Base-by-base conservation (phyloP, 2,329 filamentous ascomycete genomes). In the Neodidymelliopsis sp. region DNA sequence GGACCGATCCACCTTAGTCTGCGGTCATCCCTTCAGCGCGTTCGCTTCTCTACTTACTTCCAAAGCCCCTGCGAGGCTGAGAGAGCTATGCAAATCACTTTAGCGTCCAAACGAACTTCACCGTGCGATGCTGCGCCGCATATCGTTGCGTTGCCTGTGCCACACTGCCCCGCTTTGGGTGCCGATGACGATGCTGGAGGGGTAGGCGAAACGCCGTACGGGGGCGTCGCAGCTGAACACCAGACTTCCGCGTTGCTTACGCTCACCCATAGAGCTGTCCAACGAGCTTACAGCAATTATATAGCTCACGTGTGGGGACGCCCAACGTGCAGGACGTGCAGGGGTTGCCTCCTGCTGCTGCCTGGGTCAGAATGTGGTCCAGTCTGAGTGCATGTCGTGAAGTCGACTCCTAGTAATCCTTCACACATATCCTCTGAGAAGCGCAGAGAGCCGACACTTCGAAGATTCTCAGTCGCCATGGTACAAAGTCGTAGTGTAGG, bases 101-200 rank as follows among this genome's bases (percentile, higher is more conserved):
- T 53, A 46, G 49, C 16, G 30, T 22, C 29, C 28, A 18, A 10
- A 18, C 36, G 23, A 33, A 40, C 23, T 33, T 22, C n/a, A 4
- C 34, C 24, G 13, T 25, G 30, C 25, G 20, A 42, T 19, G 49
- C 39, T 44, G 16, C 44, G 43, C 43, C 42, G 19, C 38, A 27
- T 20, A 19, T 31, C 22, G 25, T 35, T 53, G 42, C 33, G 43
- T 47, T 19, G 31, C 35, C 19, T 35, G 49, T 43, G 46, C 42
- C 41, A 46, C 42, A 53, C 11, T 52, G 49, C 49, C 49, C 43
- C 49, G 27, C 49, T 23, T 33, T 22, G 28, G 23, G 37, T 25
- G 20, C 20, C 18, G 33, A 43, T 43, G 49, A 42, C 38, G 49
- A 43, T 38, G 42, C 33, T 34, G 49, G 37, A 41, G 27, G 47